Evolutionary conservation across 495 filamentous ascomycete genomes (phyloP).

Genomic region (Podospora appendiculata): DNA sequence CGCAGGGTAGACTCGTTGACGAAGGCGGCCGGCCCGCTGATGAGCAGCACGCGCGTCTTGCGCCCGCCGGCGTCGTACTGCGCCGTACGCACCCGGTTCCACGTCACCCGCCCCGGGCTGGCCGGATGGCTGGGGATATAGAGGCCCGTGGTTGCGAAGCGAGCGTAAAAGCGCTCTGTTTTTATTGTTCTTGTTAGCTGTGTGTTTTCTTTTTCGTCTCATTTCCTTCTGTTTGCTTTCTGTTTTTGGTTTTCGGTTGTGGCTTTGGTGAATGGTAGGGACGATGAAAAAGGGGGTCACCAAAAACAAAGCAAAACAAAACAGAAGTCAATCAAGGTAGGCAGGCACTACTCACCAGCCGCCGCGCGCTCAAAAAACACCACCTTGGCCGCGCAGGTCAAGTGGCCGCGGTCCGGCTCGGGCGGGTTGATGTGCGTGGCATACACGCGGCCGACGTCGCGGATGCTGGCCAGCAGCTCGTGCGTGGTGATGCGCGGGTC

Average conservation of each 20-base stretch:
- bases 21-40: conserved; percentile 11
- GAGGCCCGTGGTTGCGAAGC: background rate
- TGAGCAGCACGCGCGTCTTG: conserved; percentile 17
- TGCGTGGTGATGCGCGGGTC: conserved; percentile 20
- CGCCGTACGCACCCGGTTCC: conserved; percentile 21
- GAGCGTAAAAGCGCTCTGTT: conserved; percentile 13
- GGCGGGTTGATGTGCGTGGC: conserved; percentile 33
- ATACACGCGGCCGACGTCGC: conserved; percentile 27
- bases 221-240: no score
- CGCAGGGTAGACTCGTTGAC: conserved; percentile 13
- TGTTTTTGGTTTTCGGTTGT: no score
- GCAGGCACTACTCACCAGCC: conserved; percentile 1
- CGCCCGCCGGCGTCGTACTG: conserved; percentile 10
- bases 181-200: no score
- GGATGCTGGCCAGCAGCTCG: conserved; percentile 24
- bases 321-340: no score
- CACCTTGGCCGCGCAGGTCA: conserved; percentile 27
- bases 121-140: background rate
- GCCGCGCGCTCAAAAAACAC: conserved; percentile 30
- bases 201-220: no score
- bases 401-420: conserved; percentile 6
- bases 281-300: no score
- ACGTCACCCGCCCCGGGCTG: conserved; percentile 7
- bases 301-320: no score
- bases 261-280: no score